phyloP scores from a whole-genome alignment of 2,329 filamentous ascomycete species.

The Penicillium paneum region DNA sequence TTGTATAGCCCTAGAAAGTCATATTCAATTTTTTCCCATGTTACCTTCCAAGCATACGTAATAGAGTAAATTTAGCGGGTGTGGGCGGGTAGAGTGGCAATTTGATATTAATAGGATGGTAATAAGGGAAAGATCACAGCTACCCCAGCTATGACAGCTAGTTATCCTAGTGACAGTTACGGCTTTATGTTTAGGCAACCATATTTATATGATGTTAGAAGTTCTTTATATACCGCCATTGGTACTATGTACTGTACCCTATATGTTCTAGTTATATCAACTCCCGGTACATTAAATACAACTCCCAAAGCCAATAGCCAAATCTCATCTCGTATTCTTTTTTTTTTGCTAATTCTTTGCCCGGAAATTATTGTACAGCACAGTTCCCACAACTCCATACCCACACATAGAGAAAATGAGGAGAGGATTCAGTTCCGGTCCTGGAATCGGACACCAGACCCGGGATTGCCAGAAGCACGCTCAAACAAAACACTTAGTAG shows the following conservation, averaged over 20 bases:
- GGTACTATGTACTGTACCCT: background rate
- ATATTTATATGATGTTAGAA: background rate
- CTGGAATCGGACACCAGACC: background rate
- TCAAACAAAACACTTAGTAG: slow-evolving; percentile 34
- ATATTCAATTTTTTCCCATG: background rate
- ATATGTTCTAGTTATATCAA: background rate
- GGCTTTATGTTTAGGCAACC: background rate
- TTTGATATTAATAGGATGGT: background rate
- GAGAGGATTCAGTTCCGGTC: slow-evolving; percentile 2
- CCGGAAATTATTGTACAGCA: slow-evolving; percentile 36
- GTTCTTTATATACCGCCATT: background rate
- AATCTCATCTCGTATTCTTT: background rate
- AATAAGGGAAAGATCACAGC: background rate
- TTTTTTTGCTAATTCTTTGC: slow-evolving; percentile 16
- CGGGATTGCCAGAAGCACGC: background rate
- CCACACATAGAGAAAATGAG: slow-evolving; percentile 5
- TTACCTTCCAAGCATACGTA: slow-evolving; percentile 2
- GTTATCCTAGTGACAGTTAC: too few species aligned
- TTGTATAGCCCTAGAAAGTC: background rate
- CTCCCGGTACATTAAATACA: background rate
- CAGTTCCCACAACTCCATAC: slow-evolving; percentile 32
- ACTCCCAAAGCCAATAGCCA: background rate
- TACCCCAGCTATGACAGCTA: background rate
- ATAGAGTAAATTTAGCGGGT: slow-evolving; percentile 3
- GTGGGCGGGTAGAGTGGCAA: slow-evolving; percentile 7